Conservation (phyloP, 2,329 filamentous ascomycete genomes). For the Pseudocercospora cruenta region DNA sequence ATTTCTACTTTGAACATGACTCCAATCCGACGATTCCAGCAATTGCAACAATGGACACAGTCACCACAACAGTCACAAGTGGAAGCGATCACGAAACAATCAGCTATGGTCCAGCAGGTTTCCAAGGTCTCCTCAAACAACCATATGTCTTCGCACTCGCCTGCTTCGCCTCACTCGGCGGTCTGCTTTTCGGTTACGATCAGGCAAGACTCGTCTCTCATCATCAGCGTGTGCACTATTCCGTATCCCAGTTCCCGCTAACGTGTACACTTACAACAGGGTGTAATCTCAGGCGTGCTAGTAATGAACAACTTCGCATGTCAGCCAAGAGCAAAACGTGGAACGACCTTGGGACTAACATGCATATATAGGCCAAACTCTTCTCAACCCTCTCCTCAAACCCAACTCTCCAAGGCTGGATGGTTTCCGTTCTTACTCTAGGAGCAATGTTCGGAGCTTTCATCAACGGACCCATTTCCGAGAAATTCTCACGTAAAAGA, state of each 20-base stretch:
- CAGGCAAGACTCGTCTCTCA: not conserved
- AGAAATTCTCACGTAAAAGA: not conserved
- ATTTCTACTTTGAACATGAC: no score
- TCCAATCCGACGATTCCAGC: no score
- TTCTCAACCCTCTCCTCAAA: not conserved
- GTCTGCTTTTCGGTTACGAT: not conserved
- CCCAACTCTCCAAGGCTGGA: conserved; percentile 4
- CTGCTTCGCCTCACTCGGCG: conserved; percentile 4
- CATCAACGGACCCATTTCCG: not conserved
- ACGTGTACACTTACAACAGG: not conserved
- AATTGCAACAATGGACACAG: not conserved
- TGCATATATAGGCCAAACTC: no score
- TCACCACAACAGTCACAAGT: not conserved
- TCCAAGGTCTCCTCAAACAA: not conserved
- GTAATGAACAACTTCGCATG: conserved; percentile 1
- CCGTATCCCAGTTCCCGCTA: no score
- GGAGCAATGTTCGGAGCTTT: conserved; percentile 5
- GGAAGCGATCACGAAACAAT: not conserved
- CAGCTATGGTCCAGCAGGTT: not conserved
- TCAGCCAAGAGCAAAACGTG: no score
- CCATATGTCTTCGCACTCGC: conserved; percentile 3
- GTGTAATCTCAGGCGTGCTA: not conserved
- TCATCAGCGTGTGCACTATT: not conserved
- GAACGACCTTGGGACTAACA: no score
- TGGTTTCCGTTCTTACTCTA: not conserved